phyloP scores from a whole-genome alignment of 116 monocot species.

The Trichopus zeylanicus region DNA sequence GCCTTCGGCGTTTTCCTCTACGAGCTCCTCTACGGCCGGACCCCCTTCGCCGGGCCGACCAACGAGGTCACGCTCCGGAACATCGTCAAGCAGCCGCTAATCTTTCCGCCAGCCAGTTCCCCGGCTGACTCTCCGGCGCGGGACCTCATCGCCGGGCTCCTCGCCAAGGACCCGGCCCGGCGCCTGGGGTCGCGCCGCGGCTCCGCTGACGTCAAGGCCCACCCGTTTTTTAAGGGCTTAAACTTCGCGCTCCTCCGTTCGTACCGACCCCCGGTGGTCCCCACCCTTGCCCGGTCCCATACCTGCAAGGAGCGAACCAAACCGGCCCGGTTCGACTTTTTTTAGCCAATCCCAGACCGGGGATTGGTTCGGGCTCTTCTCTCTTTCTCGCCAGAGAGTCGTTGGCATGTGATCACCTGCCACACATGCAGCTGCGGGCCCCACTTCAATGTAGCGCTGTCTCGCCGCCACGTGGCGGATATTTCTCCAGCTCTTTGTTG shows the following conservation, averaged over 20 bases:
- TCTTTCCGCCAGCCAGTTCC: slow-evolving; percentile 22
- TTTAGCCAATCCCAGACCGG: no score
- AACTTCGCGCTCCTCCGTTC: slow-evolving; percentile 74
- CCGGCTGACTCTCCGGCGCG: slow-evolving; percentile 14
- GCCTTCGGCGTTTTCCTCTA: slow-evolving; percentile 74
- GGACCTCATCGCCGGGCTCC: slow-evolving; percentile 45
- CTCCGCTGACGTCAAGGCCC: slow-evolving; percentile 66
- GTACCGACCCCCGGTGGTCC: slow-evolving; percentile 49
- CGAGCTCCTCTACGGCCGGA: slow-evolving; percentile 65
- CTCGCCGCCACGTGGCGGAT: no score
- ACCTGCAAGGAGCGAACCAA: no score
- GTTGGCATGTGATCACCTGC: no score
- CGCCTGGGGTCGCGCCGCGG: slow-evolving; percentile 51
- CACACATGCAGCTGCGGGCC: no score
- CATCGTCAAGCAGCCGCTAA: slow-evolving; percentile 35
- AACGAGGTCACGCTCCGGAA: slow-evolving; percentile 61
- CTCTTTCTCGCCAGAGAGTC: no score
- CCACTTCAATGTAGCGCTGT: no score
- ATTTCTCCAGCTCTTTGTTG: no score
- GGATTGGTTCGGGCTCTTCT: no score
- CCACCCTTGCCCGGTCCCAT: slow-evolving; percentile 21
- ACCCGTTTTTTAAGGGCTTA: slow-evolving; percentile 59
- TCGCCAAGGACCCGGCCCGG: slow-evolving; percentile 45
- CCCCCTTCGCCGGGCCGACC: slow-evolving; percentile 59
- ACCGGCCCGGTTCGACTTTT: slow-evolving; percentile 10